These are phyloP conservation scores for Plantago coronopus DNA, from an alignment of 305 asterid species.

Conservation along the genomic window DNA sequence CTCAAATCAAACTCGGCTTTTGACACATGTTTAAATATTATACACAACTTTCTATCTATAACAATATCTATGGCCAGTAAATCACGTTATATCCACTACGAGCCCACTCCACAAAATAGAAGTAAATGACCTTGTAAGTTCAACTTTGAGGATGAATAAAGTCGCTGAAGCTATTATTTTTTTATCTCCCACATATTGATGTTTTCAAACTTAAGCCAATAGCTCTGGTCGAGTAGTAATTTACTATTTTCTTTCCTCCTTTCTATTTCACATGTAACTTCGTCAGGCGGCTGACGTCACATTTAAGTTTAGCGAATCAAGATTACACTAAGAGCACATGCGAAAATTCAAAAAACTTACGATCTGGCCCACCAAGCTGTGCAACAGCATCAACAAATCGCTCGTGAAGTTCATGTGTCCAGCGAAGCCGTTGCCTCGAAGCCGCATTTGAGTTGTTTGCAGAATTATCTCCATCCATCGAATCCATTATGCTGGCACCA, in stretches of 20 bases:
- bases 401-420: constrained; percentile 89
- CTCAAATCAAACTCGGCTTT: neutral
- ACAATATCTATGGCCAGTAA: constrained; percentile 3
- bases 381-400: constrained; percentile 89
- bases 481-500: constrained; percentile 47
- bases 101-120: neutral
- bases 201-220: neutral
- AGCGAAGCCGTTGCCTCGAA: constrained; percentile 80
- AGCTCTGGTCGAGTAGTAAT: neutral
- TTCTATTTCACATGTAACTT: neutral
- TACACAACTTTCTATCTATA: neutral
- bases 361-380: constrained; percentile 87
- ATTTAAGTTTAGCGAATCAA: neutral
- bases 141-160: neutral
- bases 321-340: constrained; percentile 5
- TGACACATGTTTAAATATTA: neutral
- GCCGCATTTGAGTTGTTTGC: constrained; percentile 48
- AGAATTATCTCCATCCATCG: constrained; percentile 39
- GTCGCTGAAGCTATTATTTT: neutral
- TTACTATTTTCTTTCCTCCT: neutral
- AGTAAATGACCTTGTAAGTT: neutral
- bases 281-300: neutral
- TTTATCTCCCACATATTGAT: neutral
- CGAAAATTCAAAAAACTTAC: constrained; percentile 52
- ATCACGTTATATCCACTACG: constrained; percentile 15